Evolutionary conservation across 2,329 filamentous ascomycete genomes (phyloP).

Genomic region (Onygenales sp.): DNA sequence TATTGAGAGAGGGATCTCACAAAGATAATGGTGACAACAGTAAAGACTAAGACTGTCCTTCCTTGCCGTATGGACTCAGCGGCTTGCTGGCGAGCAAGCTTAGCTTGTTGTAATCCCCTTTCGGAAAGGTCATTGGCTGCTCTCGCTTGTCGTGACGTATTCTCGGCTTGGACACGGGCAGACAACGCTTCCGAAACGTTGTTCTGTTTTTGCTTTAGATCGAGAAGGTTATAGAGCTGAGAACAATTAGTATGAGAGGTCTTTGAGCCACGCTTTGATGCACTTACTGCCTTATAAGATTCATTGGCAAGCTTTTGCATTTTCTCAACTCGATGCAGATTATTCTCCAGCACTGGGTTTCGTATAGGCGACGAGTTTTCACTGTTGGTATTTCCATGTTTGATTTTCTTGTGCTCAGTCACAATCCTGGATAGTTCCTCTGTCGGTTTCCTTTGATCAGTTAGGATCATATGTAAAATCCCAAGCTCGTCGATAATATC

Average conservation of each 20-base stretch:
- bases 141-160: conserved; percentile 45
- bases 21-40: conserved; percentile 50
- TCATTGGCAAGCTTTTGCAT: conserved; percentile 12
- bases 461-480: conserved; percentile 43
- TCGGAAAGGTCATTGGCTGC: background rate
- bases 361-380: conserved; percentile 1
- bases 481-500: conserved; percentile 57
- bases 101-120: background rate
- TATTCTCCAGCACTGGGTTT: conserved; percentile 27
- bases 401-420: conserved; percentile 24
- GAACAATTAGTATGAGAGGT: background rate
- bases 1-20: background rate
- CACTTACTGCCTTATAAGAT: conserved; percentile 3
- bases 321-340: conserved; percentile 10
- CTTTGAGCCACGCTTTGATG: background rate
- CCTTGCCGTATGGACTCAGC: conserved; percentile 49
- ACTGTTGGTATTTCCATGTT: background rate
- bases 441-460: conserved; percentile 1
- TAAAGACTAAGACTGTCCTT: conserved; percentile 51
- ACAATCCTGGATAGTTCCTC: conserved; percentile 12
- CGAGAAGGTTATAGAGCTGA: conserved; percentile 40
- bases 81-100: conserved; percentile 44
- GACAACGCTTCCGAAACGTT: conserved; percentile 58
- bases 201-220: conserved; percentile 60
- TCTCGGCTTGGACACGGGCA: conserved; percentile 48